Percentiles rank a stretch among this genome's conserved stretches.
Conservation (phyloP, 2,329 filamentous ascomycete species). For the Epichloe baconii region DNA sequence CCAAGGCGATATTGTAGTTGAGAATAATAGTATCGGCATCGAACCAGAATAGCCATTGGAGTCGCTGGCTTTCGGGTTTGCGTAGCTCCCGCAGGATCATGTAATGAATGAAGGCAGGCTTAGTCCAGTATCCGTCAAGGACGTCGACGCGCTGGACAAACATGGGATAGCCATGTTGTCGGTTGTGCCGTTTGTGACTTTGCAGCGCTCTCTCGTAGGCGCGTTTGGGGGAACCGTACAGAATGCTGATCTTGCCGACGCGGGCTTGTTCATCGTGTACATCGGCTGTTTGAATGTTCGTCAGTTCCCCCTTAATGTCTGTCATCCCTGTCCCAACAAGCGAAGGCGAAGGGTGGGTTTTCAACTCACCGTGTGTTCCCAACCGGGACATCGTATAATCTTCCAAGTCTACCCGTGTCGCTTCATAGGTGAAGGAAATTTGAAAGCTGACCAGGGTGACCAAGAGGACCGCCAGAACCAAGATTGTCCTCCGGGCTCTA, state of each 20-base stretch:
- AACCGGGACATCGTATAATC: neutral
- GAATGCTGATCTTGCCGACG: slow-evolving; percentile 4
- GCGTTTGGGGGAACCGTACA: slow-evolving; percentile 1
- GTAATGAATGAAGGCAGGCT: slow-evolving; percentile 24
- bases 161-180: slow-evolving; percentile 19
- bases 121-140: slow-evolving; percentile 22
- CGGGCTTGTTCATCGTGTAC: slow-evolving; percentile 4
- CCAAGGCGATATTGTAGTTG: slow-evolving; percentile 5
- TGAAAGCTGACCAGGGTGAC: neutral
- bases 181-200: slow-evolving; percentile 22
- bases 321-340: too few species aligned
- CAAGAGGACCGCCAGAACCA: neutral
- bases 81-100: slow-evolving; percentile 24
- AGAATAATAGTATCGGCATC: slow-evolving; percentile 9
- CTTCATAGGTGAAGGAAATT: neutral
- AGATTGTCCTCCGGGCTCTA: neutral
- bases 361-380: neutral
- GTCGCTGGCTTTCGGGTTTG: slow-evolving; percentile 23
- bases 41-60: slow-evolving; percentile 25
- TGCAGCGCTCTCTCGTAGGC: slow-evolving; percentile 16
- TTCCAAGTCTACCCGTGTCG: neutral
- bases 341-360: neutral
- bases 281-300: neutral
- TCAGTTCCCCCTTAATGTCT: neutral
- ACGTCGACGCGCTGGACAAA: slow-evolving; percentile 20